Evolutionary conservation across 2,329 filamentous ascomycete genomes (phyloP), one percentile per base, ranked within the genome.

Genomic region (Sarocladium brachiariae): DNA sequence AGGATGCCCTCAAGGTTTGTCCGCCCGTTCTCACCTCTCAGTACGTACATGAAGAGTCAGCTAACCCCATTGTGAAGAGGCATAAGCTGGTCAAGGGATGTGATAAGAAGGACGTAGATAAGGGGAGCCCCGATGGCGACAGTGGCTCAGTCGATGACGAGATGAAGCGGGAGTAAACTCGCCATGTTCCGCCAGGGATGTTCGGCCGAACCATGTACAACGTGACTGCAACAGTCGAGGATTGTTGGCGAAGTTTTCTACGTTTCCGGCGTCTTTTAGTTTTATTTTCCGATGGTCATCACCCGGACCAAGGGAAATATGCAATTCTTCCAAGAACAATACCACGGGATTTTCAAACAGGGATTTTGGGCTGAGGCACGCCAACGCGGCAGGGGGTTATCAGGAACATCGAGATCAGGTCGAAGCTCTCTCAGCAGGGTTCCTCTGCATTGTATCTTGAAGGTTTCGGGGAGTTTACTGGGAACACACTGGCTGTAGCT

Each of bases 1-100:
- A 97, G 65, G 93, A 97, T 68, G 93, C 93, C 9, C 74, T 99
- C 25, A 97, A 97, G 87, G 93, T 97, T 72, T 60, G 81, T 55
- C 49, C 23, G 33, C 2, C 37, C 19, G 4, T 4, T 16, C 18
- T 18, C 7, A 16, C 13, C 16, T 14, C 21, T 23, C 41, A 11
- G 4, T 6, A 8, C 34, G 41, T 14, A 21, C 14, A 13, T 24
- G 16, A 7, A 8, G 10, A 24, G 30, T 60, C 62, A 52, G 27
- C 53, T 51, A 34, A 53, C 41, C 23, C 47, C 25, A 31, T 8
- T 48, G 19, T 16, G 16, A 58, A 84, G 77, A 70, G 80, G 51
- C 80, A 85, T 61, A 74, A 77, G 35, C 70, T 85, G 4, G 82
- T 86, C 30, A 86, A 85, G 60, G 80, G 81, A 3, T 85, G 82